Conservation (phyloP, 108 stramenopile species). For the Fistulifera pelliculosa region DNA sequence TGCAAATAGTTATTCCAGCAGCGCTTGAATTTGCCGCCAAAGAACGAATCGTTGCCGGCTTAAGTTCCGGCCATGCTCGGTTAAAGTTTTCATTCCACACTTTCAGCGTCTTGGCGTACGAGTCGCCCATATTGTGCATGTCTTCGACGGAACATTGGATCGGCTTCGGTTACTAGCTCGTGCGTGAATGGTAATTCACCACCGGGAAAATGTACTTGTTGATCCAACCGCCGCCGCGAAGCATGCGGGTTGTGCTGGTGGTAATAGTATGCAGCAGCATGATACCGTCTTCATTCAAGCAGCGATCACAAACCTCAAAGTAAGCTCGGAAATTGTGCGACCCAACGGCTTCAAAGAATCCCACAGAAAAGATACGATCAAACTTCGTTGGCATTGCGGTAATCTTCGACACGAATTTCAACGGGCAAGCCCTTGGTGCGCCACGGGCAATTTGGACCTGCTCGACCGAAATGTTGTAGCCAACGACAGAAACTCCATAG, state of each 20-base stretch:
- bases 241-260: neutral
- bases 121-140: neutral
- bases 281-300: neutral
- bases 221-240: neutral
- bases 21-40: constrained; percentile 1
- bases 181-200: neutral
- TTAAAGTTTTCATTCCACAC: neutral
- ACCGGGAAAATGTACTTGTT: constrained; percentile 4
- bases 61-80: neutral
- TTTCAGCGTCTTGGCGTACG: neutral
- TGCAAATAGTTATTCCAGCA: neutral
- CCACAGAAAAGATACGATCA: neutral
- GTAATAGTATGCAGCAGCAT: neutral
- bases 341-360: neutral
- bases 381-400: constrained; percentile 3
- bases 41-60: neutral
- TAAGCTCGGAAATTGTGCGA: neutral
- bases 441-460: neutral
- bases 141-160: neutral
- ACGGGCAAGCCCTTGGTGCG: neutral
- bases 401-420: neutral
- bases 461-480: neutral
- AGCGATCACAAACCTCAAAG: neutral
- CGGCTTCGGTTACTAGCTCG: neutral
- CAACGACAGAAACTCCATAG: neutral